A percentile compares a stretch with the other conserved stretches of the same genome.
Evolutionary conservation across 1,284 basidiomycete genomes (phyloP).

Genomic region (Trametes pubescens): DNA sequence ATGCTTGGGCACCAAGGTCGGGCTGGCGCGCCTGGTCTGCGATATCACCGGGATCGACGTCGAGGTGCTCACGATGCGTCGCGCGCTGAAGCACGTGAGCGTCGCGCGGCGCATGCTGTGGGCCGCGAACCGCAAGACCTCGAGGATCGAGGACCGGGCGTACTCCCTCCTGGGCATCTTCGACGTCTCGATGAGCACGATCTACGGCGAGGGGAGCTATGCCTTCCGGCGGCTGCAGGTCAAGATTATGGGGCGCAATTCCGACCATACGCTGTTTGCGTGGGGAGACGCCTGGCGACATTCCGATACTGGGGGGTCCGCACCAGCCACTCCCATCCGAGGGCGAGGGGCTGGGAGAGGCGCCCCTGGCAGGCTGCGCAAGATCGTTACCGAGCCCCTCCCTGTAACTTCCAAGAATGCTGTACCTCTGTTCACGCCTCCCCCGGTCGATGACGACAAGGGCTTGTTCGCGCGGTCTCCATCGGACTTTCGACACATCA

Average conservation of each 20-base stretch:
- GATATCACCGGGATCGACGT: slow-evolving; percentile 5
- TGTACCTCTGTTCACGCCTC: neutral
- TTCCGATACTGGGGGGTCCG: neutral
- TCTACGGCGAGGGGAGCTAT: slow-evolving; percentile 7
- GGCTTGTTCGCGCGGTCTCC: neutral
- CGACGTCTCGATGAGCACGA: neutral
- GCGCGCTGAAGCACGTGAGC: neutral
- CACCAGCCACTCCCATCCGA: neutral
- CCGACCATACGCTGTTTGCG: slow-evolving; percentile 9
- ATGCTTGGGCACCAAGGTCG: slow-evolving; percentile 1
- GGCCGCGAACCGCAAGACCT: slow-evolving; percentile 1
- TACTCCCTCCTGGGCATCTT: slow-evolving; percentile 13
- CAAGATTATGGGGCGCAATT: slow-evolving; percentile 5
- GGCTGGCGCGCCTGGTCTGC: neutral
- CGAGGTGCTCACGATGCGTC: neutral
- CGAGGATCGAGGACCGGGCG: slow-evolving; percentile 8
- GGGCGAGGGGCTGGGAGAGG: neutral
- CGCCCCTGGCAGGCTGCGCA: neutral
- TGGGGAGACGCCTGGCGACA: neutral
- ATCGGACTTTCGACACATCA: neutral
- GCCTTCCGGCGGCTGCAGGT: slow-evolving; percentile 12
- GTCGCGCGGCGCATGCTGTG: slow-evolving; percentile 10
- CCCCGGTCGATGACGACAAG: neutral
- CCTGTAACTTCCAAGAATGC: no score
- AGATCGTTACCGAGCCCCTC: no score